Base-by-base conservation (phyloP, 805 yeast species). In the Monosporozyma aquatica region DNA sequence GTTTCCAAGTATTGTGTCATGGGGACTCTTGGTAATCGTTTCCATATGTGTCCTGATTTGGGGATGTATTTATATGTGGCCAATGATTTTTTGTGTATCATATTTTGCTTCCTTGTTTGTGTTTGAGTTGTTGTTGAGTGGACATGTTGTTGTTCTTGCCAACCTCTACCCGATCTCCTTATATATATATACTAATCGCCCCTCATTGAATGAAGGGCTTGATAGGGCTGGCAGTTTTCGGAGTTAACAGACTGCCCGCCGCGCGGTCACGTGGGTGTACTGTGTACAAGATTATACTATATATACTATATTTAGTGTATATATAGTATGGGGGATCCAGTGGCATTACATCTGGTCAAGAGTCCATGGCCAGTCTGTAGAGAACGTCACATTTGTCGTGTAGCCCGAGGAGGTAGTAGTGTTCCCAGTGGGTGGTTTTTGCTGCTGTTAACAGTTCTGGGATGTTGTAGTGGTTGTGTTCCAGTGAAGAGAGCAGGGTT, bases 1-100 rank as follows among this genome's bases (percentile, higher is more conserved):
- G 53, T 51, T 29, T 57, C 61, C 26, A 61, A 38, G 37, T 53
- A 61, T 38, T 52, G 55, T 4, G 65, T 59, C 22, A 58, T 58
- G 1, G 65, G 65, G 5, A 60, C 65, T 27, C 51, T 50, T 9
- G 65, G 65, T 27, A 60, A 43, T 18, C 35, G 11, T 18, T 18
- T 32, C 35, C 35, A 32, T 15, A 13, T 20, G 13, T 13, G 13
- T 4, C 24, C 14, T 32, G 22, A 11, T 20, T 32, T 32, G 6
- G 35, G 35, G 22, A 32, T 32, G 11, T 17, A 32, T 18, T 32
- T 32, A 20, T 32, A 32, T 4, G 23, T 32, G 4, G 35, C 35
- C 18, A 32, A 18, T 20, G 35, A 14, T 32, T 18, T 32, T 23
- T 32, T 32, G 17, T 32, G 23, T 11, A 32, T 32, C 35, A 32